Base-by-base conservation (phyloP, 75 land plant genomes). In the Azolla pinnata region DNA sequence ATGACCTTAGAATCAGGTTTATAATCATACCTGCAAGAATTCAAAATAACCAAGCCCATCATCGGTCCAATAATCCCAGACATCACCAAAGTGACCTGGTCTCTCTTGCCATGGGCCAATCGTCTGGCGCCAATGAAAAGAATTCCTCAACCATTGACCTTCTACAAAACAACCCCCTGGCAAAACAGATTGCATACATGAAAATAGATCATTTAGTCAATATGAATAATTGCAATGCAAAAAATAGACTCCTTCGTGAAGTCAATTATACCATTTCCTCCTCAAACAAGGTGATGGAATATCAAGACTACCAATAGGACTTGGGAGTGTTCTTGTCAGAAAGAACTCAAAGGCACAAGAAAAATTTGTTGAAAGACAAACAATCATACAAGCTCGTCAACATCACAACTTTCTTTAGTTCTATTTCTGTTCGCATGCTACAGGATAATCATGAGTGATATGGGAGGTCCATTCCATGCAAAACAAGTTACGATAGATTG, bases 51-150 rank as follows among this genome's bases (percentile, higher is more conserved):
- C 99, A 61, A 86, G 69, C 18, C 99, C 99, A 73, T 95, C 99
- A 70, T 95, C 99, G 35, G 99, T 83, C 99, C 99, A 95, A 59
- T 95, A 95, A 42, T 44, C 67, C 99, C 99, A 95, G 59, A 89
- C 89, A 76, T 95, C 99, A 61, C 96, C 96, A 74, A 81, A 86
- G 63, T 95, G 99, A 0, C 99, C 99, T 62, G 99, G 85, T 40
- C 99, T 79, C 58, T 89, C 81, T 56, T 95, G 88, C 84, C 84
- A 89, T 7, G 99, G 91, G 29, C 90, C 88, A 62, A 95, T 60
- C 0, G 85, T 69, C 52, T 78, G 78, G 45, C 79, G 87, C 99
- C 99, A 95, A 8, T 85, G 74, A 33, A 83, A 85, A 51, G 99
- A 87, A 83, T 95, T 95, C 70, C 81, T 73, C 55, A 95, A 59